Base-by-base conservation (phyloP, 1,139 yeast genomes). In the Lodderomyces theae region DNA sequence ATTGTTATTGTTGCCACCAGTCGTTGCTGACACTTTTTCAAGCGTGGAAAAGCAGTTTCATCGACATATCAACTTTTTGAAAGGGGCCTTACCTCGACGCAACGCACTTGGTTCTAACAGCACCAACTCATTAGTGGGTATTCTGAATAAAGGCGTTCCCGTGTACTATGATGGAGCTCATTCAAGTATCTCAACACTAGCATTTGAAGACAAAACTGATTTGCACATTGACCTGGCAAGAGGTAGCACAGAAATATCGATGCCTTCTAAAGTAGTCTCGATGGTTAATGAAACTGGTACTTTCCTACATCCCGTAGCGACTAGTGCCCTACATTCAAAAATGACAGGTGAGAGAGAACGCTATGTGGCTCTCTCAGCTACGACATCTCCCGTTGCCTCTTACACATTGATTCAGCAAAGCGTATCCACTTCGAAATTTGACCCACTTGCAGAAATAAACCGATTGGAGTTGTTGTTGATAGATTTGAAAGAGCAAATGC, bases 91-190 rank as follows among this genome's bases (percentile, higher is more conserved):
- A 34, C 46, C 37, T 15, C 38, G 40, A 33, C 25, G 25, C 23
- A 36, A 31, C 31, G 45, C 46, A 31, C 32, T 39, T 7, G 37
- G 42, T 38, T 15, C 15, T 3, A 28, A 28, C 15, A 9, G 9
- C 12, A 15, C 31, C 18, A 28, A 7, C 11, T 41, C 46, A 16
- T 44, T 47, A 19, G 39, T 47, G 4, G 30, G 38, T 28, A 39
- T 42, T n/a, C 46, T 40, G 46, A 23, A 28, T 9, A 35, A 40
- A 23, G 51, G 51, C 8, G 48, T 45, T 13, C 51, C 51, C 3
- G 22, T 39, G 6, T 43, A 42, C 39, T 47, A 29, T 40, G 17
- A 40, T 30, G 34, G 19, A 34, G 42, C 11, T 12, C 18, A n/a
- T n/a, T n/a, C n/a, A n/a, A n/a, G n/a, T n/a, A n/a, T n/a, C n/a